phyloP scores from a whole-genome alignment of 441 rosid genomes.

The Dalechampia spathulata region DNA sequence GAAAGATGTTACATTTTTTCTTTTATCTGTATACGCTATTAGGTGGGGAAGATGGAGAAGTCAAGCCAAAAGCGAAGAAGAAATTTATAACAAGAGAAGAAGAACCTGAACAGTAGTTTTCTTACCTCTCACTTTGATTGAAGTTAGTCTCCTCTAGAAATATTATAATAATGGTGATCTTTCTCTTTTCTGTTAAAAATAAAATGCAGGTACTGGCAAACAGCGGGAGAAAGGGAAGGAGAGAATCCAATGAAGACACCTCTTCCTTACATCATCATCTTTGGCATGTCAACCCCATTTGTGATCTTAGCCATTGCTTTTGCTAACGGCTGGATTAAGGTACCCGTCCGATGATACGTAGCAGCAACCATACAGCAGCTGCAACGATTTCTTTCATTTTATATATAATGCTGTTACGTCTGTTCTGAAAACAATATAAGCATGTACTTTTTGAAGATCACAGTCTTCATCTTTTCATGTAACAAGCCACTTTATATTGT shows the following conservation, averaged over 20 bases:
- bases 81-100: conserved; percentile 82
- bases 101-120: conserved; percentile 80
- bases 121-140: neutral
- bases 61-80: conserved; percentile 62
- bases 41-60: conserved; percentile 70
- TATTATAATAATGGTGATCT: too few species aligned
- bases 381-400: neutral
- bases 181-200: neutral
- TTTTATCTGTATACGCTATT: neutral
- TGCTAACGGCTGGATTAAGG: conserved; percentile 92
- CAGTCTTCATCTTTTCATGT: too few species aligned
- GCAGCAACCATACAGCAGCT: too few species aligned
- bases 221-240: conserved; percentile 85
- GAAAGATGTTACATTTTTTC: neutral
- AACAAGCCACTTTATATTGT: too few species aligned
- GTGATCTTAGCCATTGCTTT: conserved; percentile 88
- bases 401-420: conserved; percentile 2
- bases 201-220: conserved; percentile 75
- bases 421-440: too few species aligned
- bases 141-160: too few species aligned
- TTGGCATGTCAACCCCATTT: conserved; percentile 92
- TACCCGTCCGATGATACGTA: conserved; percentile 54
- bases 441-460: too few species aligned
- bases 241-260: conserved; percentile 96
- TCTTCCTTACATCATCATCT: conserved; percentile 75